Evolutionary conservation across 345 rosid species (phyloP).

Genomic region (Heritiera fomes): DNA sequence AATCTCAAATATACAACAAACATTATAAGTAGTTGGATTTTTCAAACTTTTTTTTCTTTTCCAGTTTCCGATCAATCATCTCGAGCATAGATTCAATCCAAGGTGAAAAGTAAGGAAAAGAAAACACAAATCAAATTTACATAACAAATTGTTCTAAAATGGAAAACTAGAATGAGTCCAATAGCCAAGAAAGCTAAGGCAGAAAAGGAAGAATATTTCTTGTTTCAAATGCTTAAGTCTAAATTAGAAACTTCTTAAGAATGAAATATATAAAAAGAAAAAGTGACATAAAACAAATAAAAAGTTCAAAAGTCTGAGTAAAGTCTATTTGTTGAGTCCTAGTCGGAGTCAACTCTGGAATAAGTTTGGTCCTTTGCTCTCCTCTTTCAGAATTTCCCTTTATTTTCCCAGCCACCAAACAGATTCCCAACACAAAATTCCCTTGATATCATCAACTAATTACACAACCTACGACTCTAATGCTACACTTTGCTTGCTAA

Average conservation of each 20-base stretch:
- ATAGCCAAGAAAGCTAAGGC: constrained; percentile 3
- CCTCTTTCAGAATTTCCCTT: neutral
- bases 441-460: constrained; percentile 1
- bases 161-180: neutral
- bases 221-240: neutral
- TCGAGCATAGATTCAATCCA: neutral
- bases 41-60: neutral
- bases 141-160: neutral
- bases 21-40: neutral
- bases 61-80: constrained; percentile 8
- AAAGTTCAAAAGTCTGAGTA: neutral
- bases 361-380: constrained; percentile 3
- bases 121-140: neutral
- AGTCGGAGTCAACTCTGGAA: neutral
- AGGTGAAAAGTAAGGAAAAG: neutral
- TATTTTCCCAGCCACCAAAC: constrained; percentile 22
- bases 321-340: constrained; percentile 12
- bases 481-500: neutral
- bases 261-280: neutral
- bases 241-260: neutral
- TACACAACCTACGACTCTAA: neutral
- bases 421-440: constrained; percentile 11
- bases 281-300: neutral
- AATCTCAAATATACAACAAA: neutral
- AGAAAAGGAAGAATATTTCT: neutral